Percentiles rank a stretch among this genome's conserved stretches.
These are phyloP conservation scores for Botrytis byssoidea DNA, from an alignment of 2,329 filamentous ascomycete species.

Conservation along the genomic window DNA sequence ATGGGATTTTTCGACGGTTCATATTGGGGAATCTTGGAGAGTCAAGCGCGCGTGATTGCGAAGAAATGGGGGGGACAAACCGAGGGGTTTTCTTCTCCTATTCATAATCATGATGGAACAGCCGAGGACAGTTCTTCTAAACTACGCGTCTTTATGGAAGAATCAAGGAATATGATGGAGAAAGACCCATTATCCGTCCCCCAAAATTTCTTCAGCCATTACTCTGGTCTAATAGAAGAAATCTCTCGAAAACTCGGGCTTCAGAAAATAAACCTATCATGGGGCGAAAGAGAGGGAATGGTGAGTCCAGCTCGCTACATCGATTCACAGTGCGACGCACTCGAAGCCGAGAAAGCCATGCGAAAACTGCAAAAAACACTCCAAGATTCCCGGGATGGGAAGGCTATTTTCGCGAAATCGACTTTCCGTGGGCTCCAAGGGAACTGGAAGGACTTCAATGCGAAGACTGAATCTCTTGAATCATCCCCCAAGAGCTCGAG, in stretches of 20 bases:
- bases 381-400: background rate
- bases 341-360: background rate
- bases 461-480: background rate
- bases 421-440: background rate
- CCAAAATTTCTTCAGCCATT: constrained; percentile 13
- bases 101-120: too few relatives aligned
- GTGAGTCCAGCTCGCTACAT: constrained; percentile 1
- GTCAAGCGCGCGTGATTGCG: constrained; percentile 11
- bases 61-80: background rate
- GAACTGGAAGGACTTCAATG: background rate
- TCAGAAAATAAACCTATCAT: background rate
- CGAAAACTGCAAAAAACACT: background rate
- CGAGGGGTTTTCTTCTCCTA: background rate
- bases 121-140: background rate
- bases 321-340: background rate
- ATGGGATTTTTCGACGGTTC: constrained; percentile 18
- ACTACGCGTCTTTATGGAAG: background rate
- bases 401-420: background rate
- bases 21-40: constrained; percentile 20
- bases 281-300: constrained; percentile 7
- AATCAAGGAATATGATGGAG: background rate
- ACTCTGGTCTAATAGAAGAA: constrained; percentile 7
- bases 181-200: constrained; percentile 1
- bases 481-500: background rate
- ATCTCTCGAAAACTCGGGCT: background rate